Evolutionary conservation across 2,329 filamentous ascomycete species (phyloP).

Genomic region (Pseudocercospora vitis): DNA sequence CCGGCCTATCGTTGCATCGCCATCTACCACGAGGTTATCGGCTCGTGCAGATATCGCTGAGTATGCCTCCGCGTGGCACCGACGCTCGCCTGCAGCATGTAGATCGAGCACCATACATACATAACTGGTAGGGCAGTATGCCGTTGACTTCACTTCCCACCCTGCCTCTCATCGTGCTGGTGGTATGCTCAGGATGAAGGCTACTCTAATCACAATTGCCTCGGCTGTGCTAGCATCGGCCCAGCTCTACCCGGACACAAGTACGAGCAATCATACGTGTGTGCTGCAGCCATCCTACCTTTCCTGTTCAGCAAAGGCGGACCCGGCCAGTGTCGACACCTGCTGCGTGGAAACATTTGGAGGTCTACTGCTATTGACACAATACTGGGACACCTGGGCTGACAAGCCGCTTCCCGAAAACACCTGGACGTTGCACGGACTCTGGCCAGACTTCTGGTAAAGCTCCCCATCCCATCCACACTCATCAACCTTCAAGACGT

Average conservation of each 20-base stretch:
- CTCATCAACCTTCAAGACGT: no score
- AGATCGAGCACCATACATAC: not conserved
- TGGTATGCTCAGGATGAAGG: slow-evolving; percentile 24
- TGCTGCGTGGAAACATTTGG: slow-evolving; percentile 67
- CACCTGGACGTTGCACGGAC: slow-evolving; percentile 61
- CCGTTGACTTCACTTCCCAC: not conserved
- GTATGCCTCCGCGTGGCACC: slow-evolving; percentile 7
- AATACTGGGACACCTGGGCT: slow-evolving; percentile 66
- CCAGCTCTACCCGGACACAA: slow-evolving; percentile 48
- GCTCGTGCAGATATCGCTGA: slow-evolving; percentile 15
- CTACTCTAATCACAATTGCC: slow-evolving; percentile 15
- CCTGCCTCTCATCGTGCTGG: not conserved
- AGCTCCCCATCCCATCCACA: no score
- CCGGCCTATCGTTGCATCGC: slow-evolving; percentile 29
- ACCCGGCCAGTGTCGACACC: slow-evolving; percentile 51
- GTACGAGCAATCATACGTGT: slow-evolving; percentile 58
- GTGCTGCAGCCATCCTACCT: slow-evolving; percentile 43
- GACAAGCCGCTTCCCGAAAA: slow-evolving; percentile 60
- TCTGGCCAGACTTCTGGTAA: slow-evolving; percentile 56
- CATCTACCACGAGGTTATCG: slow-evolving; percentile 21
- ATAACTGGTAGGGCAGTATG: no score
- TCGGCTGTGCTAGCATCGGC: slow-evolving; percentile 31
- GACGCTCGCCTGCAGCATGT: slow-evolving; percentile 41
- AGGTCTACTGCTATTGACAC: slow-evolving; percentile 61
- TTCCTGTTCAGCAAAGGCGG: slow-evolving; percentile 53